Evolutionary conservation across 1,284 basidiomycete genomes (phyloP).

Genomic region (Tetrapyrgos nigripes): DNA sequence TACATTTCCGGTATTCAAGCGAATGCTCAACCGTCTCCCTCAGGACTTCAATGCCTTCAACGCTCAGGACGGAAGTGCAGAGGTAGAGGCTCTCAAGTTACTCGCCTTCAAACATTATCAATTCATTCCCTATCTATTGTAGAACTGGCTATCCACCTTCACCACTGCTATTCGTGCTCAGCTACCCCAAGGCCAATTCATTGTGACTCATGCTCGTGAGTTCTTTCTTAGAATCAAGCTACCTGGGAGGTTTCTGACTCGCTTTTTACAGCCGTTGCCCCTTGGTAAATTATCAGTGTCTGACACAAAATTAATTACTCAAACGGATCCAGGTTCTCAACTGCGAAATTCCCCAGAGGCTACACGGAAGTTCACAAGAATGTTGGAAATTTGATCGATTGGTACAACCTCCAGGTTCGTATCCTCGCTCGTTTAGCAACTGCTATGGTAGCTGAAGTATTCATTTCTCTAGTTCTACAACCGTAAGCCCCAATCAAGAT

Average conservation of each 20-base stretch:
- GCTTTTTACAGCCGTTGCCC: constrained; percentile 24
- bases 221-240: background rate
- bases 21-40: background rate
- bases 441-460: background rate
- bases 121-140: too few species aligned
- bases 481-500: constrained; percentile 28
- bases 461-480: constrained; percentile 37
- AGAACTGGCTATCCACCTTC: constrained; percentile 52
- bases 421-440: constrained; percentile 1
- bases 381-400: constrained; percentile 24
- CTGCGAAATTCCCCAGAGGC: constrained; percentile 11
- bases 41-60: constrained; percentile 57
- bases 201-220: constrained; percentile 52
- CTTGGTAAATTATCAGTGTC: constrained; percentile 22
- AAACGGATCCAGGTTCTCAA: constrained; percentile 11
- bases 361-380: constrained; percentile 16
- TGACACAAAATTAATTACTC: background rate
- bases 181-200: constrained; percentile 46
- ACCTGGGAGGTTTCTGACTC: background rate
- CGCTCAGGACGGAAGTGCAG: constrained; percentile 44
- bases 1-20: too few species aligned
- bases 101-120: too few species aligned
- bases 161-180: constrained; percentile 47
- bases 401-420: constrained; percentile 36
- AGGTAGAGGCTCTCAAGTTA: constrained; percentile 12